Percentiles rank a stretch among this genome's conserved stretches.
Conservation (phyloP, 2,329 filamentous ascomycete genomes). For the Atkinsonella texensis region DNA sequence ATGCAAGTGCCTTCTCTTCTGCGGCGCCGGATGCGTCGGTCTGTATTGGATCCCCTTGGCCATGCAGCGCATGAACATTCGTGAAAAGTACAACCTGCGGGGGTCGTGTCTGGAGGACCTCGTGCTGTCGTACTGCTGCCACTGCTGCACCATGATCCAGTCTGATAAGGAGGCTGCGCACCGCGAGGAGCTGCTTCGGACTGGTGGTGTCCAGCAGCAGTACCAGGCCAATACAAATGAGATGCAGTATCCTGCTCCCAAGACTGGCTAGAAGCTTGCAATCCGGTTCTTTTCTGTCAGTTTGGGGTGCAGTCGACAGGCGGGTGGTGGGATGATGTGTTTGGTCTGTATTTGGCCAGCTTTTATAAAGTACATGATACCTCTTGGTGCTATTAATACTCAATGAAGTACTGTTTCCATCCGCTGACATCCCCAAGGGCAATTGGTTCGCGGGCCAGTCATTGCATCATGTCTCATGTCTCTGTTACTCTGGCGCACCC, state of each 20-base stretch:
- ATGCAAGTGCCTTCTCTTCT: conserved; percentile 30
- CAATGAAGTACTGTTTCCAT: neutral
- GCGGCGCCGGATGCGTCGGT: conserved; percentile 26
- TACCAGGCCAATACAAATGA: conserved; percentile 10
- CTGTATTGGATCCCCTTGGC: conserved; percentile 30
- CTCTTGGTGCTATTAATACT: neutral
- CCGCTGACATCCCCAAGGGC: no score
- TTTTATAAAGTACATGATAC: neutral
- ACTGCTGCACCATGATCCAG: conserved; percentile 32
- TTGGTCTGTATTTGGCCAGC: no score
- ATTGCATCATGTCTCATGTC: no score
- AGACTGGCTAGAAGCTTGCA: neutral
- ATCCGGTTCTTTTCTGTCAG: no score
- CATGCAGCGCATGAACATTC: conserved; percentile 33
- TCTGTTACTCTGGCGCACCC: no score
- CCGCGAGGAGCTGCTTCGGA: conserved; percentile 17
- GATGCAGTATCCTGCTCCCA: conserved; percentile 9
- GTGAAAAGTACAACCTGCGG: conserved; percentile 32
- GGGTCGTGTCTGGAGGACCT: conserved; percentile 32
- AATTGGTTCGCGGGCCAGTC: no score
- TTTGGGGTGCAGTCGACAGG: no score
- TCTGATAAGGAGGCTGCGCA: conserved; percentile 33
- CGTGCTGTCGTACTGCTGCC: conserved; percentile 31
- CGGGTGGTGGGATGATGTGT: no score
- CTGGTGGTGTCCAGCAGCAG: conserved; percentile 9